These are phyloP conservation scores for Cucumis variabilis DNA, from an alignment of 331 rosid species.

Conservation along the genomic window DNA sequence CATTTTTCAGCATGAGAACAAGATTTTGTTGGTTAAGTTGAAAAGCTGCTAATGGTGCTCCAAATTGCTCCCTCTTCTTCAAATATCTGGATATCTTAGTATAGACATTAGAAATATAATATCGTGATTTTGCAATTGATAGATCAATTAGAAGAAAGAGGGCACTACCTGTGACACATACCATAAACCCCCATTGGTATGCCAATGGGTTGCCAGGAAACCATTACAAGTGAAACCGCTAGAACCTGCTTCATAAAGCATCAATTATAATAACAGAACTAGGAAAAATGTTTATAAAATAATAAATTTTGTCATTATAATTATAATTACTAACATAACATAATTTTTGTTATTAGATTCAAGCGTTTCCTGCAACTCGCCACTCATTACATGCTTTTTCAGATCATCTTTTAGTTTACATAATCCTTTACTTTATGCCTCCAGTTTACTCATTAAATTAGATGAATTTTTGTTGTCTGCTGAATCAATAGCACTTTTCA, in stretches of 20 bases:
- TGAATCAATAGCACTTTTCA: no score
- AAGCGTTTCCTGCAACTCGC: no score
- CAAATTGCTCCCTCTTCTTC: conserved; percentile 94
- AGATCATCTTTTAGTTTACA: no score
- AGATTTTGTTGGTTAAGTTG: conserved; percentile 91
- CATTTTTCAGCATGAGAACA: conserved; percentile 81
- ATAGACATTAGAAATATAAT: conserved; percentile 39
- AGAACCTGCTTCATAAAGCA: conserved; percentile 65
- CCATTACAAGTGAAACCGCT: conserved; percentile 93
- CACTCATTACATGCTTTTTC: no score
- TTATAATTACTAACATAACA: no score
- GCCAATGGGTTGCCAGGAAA: conserved; percentile 93
- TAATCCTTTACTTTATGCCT: no score
- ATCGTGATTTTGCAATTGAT: conserved; percentile 29
- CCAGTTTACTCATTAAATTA: no score
- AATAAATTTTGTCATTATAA: no score
- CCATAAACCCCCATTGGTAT: conserved; percentile 91
- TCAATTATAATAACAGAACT: not conserved
- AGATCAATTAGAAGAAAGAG: conserved; percentile 3
- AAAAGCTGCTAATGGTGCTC: conserved; percentile 94
- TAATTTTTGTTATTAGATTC: no score
- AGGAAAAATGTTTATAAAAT: not conserved
- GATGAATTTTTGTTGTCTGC: no score
- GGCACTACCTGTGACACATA: conserved; percentile 92
- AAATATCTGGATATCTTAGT: conserved; percentile 76